Base-by-base conservation (phyloP, 2,329 filamentous ascomycete genomes). In the Rhinocladiella similis region DNA sequence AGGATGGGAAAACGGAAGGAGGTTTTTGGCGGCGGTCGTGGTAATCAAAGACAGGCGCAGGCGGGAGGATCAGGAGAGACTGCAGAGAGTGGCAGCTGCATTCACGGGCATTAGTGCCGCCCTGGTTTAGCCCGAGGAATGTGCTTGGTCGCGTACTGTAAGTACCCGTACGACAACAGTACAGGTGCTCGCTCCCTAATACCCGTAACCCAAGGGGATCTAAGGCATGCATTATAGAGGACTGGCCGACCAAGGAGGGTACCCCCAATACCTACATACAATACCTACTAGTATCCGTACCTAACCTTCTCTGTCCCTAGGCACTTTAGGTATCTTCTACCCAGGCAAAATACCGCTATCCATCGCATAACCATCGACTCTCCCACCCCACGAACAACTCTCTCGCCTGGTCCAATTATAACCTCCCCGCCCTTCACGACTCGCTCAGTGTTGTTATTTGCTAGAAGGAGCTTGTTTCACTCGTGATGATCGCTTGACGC, bases 1-100 rank as follows among this genome's bases (percentile, higher is more conserved):
- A 54, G 54, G 49, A 43, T 48, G 52, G 29, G 50, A 51, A 54
- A 56, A 47, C 10, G 38, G 38, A 41, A 41, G 38, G 38, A 41
- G 35, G 36, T 29, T 33, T 41, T 41, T 41, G 38, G 6, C 5
- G 18, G 14, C 10, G 18, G 18, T 38, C 5, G 35, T 33, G 19
- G 46, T 27, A 27, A 41, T 45, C 39, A 53, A 53, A n/a, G 38
- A 43, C 42, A 39, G 50, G 38, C 38, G 38, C 38, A 41, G 38
- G 38, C 38, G 38, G 38, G 18, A 33, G 29, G 29, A 33, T 33
- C 29, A 33, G 29, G 29, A 33, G 29, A 33, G 29, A 33, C 38
- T 41, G 38, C 38, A 41, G 38, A 41, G 38, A 41, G 38, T 41
- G 38, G 38, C 38, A 41, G 38, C 38, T 41, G 38, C 38, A 41